A percentile compares a stretch with the other conserved stretches of the same genome.
Conservation (phyloP, 2,329 filamentous ascomycete genomes). For the Didymella sp. region DNA sequence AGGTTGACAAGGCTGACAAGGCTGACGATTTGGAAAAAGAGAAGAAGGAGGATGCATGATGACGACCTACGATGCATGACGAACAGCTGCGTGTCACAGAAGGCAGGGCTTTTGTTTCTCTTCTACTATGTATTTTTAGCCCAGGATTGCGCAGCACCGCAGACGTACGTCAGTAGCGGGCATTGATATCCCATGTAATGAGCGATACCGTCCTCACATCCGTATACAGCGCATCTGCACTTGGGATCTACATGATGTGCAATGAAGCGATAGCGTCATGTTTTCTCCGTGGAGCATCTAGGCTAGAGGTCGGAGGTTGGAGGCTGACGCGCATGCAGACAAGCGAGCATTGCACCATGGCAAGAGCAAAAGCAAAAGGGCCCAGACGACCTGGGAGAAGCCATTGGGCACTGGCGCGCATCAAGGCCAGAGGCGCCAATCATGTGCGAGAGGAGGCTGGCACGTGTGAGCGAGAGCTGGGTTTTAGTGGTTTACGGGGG, state of each 20-base stretch:
- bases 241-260: background rate
- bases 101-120: constrained; percentile 1
- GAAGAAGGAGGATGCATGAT: constrained; percentile 18
- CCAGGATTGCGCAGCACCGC: constrained; percentile 2
- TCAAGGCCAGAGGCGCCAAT: background rate
- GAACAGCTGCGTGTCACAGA: constrained; percentile 1
- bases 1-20: constrained; percentile 3
- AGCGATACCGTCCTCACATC: background rate
- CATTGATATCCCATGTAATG: background rate
- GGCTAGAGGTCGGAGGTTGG: background rate
- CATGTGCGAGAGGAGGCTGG: background rate
- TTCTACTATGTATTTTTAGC: constrained; percentile 19
- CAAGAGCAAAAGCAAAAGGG: background rate
- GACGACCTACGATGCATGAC: constrained; percentile 9
- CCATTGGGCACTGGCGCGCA: background rate
- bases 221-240: background rate
- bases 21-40: constrained; percentile 1
- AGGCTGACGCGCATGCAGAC: background rate
- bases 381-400: background rate
- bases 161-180: too few species aligned
- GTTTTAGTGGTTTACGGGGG: background rate
- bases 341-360: background rate
- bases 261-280: constrained; percentile 2
- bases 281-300: constrained; percentile 7
- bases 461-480: background rate